Base-by-base conservation (phyloP, 169 alveolate species). In the Plasmodium fragile region DNA sequence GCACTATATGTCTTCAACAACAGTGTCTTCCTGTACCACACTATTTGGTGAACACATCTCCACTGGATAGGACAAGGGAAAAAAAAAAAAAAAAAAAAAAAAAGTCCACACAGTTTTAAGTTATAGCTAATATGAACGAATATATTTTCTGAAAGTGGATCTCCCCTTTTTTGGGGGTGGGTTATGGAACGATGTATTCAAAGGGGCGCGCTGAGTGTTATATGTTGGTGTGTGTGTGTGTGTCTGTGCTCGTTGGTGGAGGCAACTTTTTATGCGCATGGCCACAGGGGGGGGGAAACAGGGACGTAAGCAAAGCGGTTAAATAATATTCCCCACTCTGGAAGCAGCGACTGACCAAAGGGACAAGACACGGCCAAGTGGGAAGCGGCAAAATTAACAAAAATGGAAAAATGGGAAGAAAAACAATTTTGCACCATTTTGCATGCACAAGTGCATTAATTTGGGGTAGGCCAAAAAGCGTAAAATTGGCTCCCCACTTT, bases 371-470 rank as follows among this genome's bases (percentile, higher is more conserved):
- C 18, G 18, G 55, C 11, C 18, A 45, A 8, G 18, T 0, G 55
- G 0, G 55, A 45, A 45, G 55, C n/a, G 55, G 55, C 55, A 45
- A 45, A 11, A 11, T 45, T 45, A 0, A 11, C 18, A 1, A 45
- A 41, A 39, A 2, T 41, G 4, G 2, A 11, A 41, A 41, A 45
- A 45, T 18, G 18, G 55, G 18, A n/a, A 45, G 55, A 45, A 45
- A 45, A 45, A 45, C 55, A 45, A 45, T 45, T 69, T 55, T 83
- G 92, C 92, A 83, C 92, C 92, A 70, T 71, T 39, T 55, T 83
- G 92, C 92, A 83, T 83, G 79, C 77, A 43, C 75, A 36, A 28
- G 75, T 70, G 59, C 78, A 25, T 72, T 69, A 34, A 82, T 45
- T 45, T 0, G 55, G 55, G 18, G 55, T 18, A 45, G 18, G 18